Evolutionary conservation across 495 filamentous ascomycete species (phyloP), one percentile per base, ranked within the genome.

Genomic region (Clavariopsis aquatica): DNA sequence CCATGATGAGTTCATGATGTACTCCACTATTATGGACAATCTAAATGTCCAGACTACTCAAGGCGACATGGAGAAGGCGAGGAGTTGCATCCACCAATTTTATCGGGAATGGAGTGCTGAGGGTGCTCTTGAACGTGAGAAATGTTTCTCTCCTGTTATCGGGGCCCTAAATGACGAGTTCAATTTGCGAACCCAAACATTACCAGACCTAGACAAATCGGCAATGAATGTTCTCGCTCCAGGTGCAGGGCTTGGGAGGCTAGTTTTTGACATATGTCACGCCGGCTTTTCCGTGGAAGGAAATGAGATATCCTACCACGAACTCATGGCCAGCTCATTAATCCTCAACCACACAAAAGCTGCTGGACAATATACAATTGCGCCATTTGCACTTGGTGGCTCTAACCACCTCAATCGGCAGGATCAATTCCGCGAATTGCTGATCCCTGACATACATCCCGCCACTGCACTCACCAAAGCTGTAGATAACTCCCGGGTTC

Each of bases 261-360:
- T 97, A 9, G 89, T 96, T 4, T 91, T 93, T 69, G 94, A 98
- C 13, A 78, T 97, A 49, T 91, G 87, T 69, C 76, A 76, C n/a
- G 80, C 78, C 5, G 94, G 94, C 15, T 96, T 85, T 75, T 73
- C 80, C 0, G 82, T 84, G 0, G 91, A 98, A 73, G 94, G 95
- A 13, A 98, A 98, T 65, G 94, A 98, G 78, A 92, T 98, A 65
- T 95, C 91, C 17, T 96, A 93, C 68, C 94, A 98, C 73, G 90
- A 93, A 70, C 81, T 97, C 12, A 77, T 98, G 59, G 92, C 91
- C 13, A 91, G 88, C 60, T 89, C 87, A 27, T 96, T 92, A 79
- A 81, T 97, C 12, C 81, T 98, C 10, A 98, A 98, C 69, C 85
- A 90, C 72, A 89, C 84, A 0, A 19, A 52, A 0, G 71, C 74